Evolutionary conservation across 83 land plant species (phyloP), one percentile per base, ranked within the genome.

Genomic region (Thuja plicata): DNA sequence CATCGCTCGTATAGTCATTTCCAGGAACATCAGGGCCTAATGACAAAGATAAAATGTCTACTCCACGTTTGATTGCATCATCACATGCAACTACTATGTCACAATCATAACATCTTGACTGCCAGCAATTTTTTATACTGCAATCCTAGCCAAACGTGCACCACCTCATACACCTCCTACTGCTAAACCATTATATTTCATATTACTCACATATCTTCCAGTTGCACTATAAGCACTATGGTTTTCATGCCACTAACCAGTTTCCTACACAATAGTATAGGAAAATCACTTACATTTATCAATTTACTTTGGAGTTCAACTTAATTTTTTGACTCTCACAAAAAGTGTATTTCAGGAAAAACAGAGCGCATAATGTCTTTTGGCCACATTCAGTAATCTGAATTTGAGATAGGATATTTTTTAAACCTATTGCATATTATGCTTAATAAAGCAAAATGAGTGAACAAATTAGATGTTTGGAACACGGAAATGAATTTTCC

Each of bases 21-120:
- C 94, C 95, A 27, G 96, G 97, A 27, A 91, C 57, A 85, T 93
- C 92, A 0, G 95, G 92, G 62, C 96, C 97, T 27, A 96, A 87
- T 46, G 97, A 96, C 83, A 96, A 52, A 8, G 97, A 94, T 27
- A 96, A 24, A 3, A 96, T 90, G 57, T 95, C 92, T 34, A 95
- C 97, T 17, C 97, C 97, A 89, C 97, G n/a, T 66, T 88, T 92
- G 50, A 96, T 94, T 38, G 97, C 97, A 90, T 95, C 96, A 90
- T 96, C 97, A 78, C 94, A 95, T 15, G 97, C 97, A 27, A 95
- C 96, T 34, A 96, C 78, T 37, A 96, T 66, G 89, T 96, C 97
- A 35, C 92, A 91, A 87, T 96, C 96, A 82, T 90, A 93, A 90
- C 97, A 94, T 52, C 94, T 94, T 2, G 91, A 90, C 87, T 90